Base-by-base conservation (phyloP, 225 moss, liverwort and hornwort species). In the Pleurozium schreberi region DNA sequence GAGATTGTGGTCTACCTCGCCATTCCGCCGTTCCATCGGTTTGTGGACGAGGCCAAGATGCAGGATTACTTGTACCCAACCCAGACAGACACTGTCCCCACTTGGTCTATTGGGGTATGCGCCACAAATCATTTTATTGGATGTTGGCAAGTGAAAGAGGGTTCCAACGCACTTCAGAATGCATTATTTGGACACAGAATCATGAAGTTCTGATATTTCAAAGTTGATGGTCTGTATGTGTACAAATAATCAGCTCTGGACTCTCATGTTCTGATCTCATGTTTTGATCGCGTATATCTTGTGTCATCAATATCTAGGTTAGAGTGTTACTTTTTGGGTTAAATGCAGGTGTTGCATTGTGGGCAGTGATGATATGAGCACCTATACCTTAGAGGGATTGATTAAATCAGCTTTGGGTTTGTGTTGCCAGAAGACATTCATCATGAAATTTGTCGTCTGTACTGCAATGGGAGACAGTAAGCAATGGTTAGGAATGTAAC, bases 51-150 rank as follows among this genome's bases (percentile, higher is more conserved):
- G 38, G 23, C 7, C 10, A 95, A 85, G 63, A 93, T 96, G 80
- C 82, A 93, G 76, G 80, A 91, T 7, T 89, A 92, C 82, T 92
- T 84, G 73, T 94, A 90, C 87, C 98, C 98, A 3, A 92, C 83
- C 16, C 93, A 94, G 63, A 2, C 47, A 4, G 94, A 96, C 33
- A 95, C 96, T 57, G 92, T 98, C 64, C 98, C 98, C 30, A 74
- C 94, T 14, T 98, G 98, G 98, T 90, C 95, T 60, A 97, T 98
- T 43, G 94, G 96, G 94, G 98, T 98, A 84, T 50, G 65, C 8
- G 11, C 22, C 43, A 5, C 3, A 9, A 14, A 10, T 33, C 47
- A 23, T 62, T 26, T 36, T 18, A 18, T 38, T 26, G 17, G 49
- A 18, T 83, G 8, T 18, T 50, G 34, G 16, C 47, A 49, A 25